A percentile compares a stretch with the other conserved stretches of the same genome.
These are phyloP conservation scores for Fusarium marasasianum DNA, from an alignment of 2,329 filamentous ascomycete genomes.

Conservation along the genomic window DNA sequence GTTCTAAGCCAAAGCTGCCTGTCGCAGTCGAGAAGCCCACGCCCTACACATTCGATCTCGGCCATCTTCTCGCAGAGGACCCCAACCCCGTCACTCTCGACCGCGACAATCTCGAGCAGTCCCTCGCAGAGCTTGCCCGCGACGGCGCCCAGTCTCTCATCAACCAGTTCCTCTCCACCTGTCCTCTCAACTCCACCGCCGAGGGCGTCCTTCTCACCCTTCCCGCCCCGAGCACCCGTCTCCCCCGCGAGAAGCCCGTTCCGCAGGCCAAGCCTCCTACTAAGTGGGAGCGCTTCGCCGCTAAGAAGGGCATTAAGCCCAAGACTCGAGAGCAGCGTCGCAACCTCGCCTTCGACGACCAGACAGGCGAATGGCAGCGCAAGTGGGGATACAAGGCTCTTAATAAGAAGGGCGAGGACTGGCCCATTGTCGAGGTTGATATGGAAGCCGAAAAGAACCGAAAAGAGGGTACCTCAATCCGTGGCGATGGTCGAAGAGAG, in stretches of 20 bases:
- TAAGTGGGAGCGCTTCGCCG: conserved; percentile 96
- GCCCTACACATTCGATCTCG: conserved; percentile 92
- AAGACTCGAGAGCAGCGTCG: conserved; percentile 80
- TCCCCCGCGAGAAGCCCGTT: conserved; percentile 93
- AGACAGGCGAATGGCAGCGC: conserved; percentile 85
- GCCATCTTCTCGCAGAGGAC: conserved; percentile 86
- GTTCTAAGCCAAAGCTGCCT: conserved; percentile 61
- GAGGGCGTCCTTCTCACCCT: conserved; percentile 82
- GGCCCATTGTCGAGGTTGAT: conserved; percentile 88
- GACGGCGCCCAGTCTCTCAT: conserved; percentile 92
- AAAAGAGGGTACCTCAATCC: conserved; percentile 69
- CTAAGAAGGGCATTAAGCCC: conserved; percentile 94
- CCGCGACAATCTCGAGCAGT: conserved; percentile 66
- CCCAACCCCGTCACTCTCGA: conserved; percentile 79
- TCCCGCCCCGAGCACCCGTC: conserved; percentile 71
- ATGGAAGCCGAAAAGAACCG: conserved; percentile 72
- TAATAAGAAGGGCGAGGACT: conserved; percentile 86
- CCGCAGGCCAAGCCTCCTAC: conserved; percentile 84
- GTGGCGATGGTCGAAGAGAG: conserved; percentile 70
- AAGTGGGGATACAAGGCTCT: conserved; percentile 96
- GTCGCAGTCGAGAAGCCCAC: conserved; percentile 82
- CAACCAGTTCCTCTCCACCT: conserved; percentile 92
- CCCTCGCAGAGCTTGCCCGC: conserved; percentile 78
- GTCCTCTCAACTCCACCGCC: conserved; percentile 75
- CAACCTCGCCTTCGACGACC: conserved; percentile 86